Evolutionary conservation across 2,329 filamentous ascomycete genomes (phyloP).

Genomic region (Botryotinia narcissicola): DNA sequence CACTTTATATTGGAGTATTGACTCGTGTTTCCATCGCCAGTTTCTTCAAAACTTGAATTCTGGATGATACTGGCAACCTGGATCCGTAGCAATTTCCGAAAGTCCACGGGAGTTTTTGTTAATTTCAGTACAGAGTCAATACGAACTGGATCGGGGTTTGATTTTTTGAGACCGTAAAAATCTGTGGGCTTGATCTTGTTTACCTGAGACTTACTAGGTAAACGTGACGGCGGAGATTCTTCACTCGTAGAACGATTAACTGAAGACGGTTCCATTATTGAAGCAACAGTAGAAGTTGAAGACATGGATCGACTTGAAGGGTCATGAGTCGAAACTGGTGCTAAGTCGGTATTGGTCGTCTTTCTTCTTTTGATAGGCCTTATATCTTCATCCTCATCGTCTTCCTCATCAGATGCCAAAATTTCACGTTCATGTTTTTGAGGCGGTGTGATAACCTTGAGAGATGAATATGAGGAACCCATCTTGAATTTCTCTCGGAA

Average conservation of each 20-base stretch:
- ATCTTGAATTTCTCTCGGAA: constrained; percentile 23
- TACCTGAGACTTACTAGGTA: constrained; percentile 19
- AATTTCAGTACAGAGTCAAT: constrained; percentile 20
- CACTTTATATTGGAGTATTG: constrained; percentile 28
- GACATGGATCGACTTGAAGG: not conserved
- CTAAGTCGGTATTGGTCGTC: not conserved
- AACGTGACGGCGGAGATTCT: constrained; percentile 18
- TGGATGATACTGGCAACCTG: constrained; percentile 26
- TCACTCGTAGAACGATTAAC: constrained; percentile 27
- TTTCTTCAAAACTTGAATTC: constrained; percentile 10
- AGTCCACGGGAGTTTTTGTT: constrained; percentile 23
- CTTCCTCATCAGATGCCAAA: constrained; percentile 26
- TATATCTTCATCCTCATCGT: constrained; percentile 31
- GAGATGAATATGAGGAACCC: constrained; percentile 29
- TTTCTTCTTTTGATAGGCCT: constrained; percentile 33
- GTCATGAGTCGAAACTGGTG: not conserved
- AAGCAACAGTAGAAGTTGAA: constrained; percentile 8
- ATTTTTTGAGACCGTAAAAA: constrained; percentile 25
- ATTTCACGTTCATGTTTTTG: constrained; percentile 18
- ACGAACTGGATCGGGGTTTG: not conserved
- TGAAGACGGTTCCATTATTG: not conserved
- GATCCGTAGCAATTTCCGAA: constrained; percentile 30
- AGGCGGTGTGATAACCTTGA: constrained; percentile 14
- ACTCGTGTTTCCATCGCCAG: not conserved
- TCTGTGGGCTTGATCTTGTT: constrained; percentile 24